phyloP scores from a whole-genome alignment of 805 yeast genomes.

The Schwanniomyces occidentalis region DNA sequence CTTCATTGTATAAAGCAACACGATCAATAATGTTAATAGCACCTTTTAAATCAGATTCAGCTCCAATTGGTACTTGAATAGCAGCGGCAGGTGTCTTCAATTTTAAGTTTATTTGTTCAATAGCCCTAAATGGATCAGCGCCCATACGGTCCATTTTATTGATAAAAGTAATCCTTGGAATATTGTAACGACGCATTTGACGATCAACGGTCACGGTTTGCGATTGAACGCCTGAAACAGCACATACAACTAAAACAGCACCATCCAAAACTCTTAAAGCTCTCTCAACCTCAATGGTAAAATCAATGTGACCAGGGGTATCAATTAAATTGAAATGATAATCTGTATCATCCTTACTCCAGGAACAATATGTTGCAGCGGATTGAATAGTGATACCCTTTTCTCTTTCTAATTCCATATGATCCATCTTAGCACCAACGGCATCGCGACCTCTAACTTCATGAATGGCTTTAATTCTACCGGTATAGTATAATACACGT shows the following conservation, averaged over 20 bases:
- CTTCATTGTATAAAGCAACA: slow-evolving; percentile 86
- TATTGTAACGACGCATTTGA: slow-evolving; percentile 97
- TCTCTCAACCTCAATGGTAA: slow-evolving; percentile 97
- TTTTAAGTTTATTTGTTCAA: slow-evolving; percentile 85
- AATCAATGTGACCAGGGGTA: slow-evolving; percentile 98
- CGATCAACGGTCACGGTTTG: slow-evolving; percentile 98
- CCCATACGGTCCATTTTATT: slow-evolving; percentile 99
- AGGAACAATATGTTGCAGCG: slow-evolving; percentile 97
- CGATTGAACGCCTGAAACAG: slow-evolving; percentile 97
- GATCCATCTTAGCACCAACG: slow-evolving; percentile 99
- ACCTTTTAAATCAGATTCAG: slow-evolving; percentile 82
- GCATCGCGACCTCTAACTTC: slow-evolving; percentile 96
- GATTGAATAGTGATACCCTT: slow-evolving; percentile 98
- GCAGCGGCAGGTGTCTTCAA: slow-evolving; percentile 96
- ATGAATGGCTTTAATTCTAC: slow-evolving; percentile 94
- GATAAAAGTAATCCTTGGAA: slow-evolving; percentile 93
- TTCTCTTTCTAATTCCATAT: slow-evolving; percentile 97
- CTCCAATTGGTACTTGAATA: slow-evolving; percentile 95
- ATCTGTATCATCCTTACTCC: slow-evolving; percentile 71
- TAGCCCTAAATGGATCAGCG: slow-evolving; percentile 93
- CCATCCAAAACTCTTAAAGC: slow-evolving; percentile 98
- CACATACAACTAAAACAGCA: slow-evolving; percentile 97
- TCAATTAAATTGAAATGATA: slow-evolving; percentile 94
- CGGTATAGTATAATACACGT: slow-evolving; percentile 93
- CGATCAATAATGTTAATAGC: slow-evolving; percentile 88